Base-by-base conservation (phyloP, 441 rosid genomes). In the Pelargonium exstipulatum region DNA sequence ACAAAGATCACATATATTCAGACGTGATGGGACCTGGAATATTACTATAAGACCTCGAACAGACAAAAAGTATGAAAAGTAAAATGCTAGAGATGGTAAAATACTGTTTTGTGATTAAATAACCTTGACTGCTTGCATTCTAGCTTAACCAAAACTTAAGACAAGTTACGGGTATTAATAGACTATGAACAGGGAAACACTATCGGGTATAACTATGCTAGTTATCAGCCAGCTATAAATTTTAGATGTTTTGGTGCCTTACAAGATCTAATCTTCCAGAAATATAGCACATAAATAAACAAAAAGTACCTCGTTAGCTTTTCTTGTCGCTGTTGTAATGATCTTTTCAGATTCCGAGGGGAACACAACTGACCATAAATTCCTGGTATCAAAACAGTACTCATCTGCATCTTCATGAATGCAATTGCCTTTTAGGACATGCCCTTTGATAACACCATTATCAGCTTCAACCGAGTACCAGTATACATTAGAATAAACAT, bases 261-360 rank as follows among this genome's bases (percentile, higher is more conserved):
- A 49, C n/a, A 13, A 13, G 57, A 49, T 13, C 57, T 49, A 49
- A 49, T 13, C 57, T 49, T 13, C 57, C n/a, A 13, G 3, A 49
- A 49, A 49, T n/a, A 49, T 48, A 49, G 12, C 18, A 49, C 7
- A 13, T 49, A 13, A 4, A 4, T 2, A n/a, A 6, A 51, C 14
- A 3, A 51, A 10, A 51, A 51, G 64, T 84, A 95, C 99, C 98
- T 95, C 99, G 60, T 86, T 90, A 32, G 66, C 74, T 78, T 88
- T 92, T 74, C 88, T 86, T 48, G 91, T 85, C 69, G 81, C 88
- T 22, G 94, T 76, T 72, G 86, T 79, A 57, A 91, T 86, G 74
- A 95, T 92, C 84, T 88, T 90, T 84, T 95, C 99, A 17, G 97
- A 85, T 20, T 95, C 97, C 5, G 70, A 77, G 37, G 99, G 98